Base-by-base conservation (phyloP, 169 alveolate species). In the Theileria sp. region DNA sequence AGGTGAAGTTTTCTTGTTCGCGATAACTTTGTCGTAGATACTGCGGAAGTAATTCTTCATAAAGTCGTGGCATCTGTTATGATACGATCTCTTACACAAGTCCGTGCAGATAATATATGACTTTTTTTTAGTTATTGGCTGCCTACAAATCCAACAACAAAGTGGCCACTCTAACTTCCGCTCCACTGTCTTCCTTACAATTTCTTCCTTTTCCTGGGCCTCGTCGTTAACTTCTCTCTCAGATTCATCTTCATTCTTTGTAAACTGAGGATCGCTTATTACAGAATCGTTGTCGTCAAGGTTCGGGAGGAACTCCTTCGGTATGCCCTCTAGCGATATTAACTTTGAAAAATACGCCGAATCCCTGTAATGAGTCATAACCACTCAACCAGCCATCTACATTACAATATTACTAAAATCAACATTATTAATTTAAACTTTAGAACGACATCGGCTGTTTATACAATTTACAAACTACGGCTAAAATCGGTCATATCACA, bases 101-200 rank as follows among this genome's bases (percentile, higher is more conserved):
- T 72, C 80, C 2, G 58, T 60, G 51, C 89, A 83, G 17, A 77
- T 49, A 38, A 83, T 50, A 21, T 68, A 83, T 21, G 89, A 36
- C 32, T 26, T 17, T 19, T 36, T 44, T 17, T 73, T 73, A 10
- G 67, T 54, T 65, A 83, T 78, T 13, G 89, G 87, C 12, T 76
- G 78, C 60, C 89, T 66, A 62, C 89, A 83, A 17, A 83, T 77
- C 89, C 89, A 83, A 61, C 89, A 83, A 30, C 30, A 51, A 36
- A 77, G 54, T 30, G 89, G 89, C 89, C 89, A 83, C 50, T 74
- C 58, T 68, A 83, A 49, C 81, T 72, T 83, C 50, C 28, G 69
- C n/a, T 26, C 58, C 32, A 3, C 19, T 5, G 28, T 36, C 26
- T 72, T 36, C 44, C 23, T 68, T 19, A 30, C 69, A 23, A 67